Base-by-base conservation (phyloP, 169 alveolate species). In the Plasmodium vivax region DNA sequence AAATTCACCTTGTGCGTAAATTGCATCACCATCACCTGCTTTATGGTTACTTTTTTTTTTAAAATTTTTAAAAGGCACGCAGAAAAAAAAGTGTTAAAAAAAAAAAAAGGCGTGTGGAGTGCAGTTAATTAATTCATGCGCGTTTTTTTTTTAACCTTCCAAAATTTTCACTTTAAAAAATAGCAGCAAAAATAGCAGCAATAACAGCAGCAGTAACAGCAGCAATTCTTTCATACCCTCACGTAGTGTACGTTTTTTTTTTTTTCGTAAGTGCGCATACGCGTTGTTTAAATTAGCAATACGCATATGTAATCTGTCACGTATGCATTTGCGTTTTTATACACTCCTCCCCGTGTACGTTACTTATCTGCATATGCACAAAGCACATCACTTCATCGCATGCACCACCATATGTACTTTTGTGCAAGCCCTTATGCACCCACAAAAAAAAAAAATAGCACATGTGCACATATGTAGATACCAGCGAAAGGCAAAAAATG, bases 401-500 rank as follows among this genome's bases (percentile, higher is more conserved):
- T 68, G 68, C 68, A 43, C 23, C 68, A 43, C 23, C 56, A 77
- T 77, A 80, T 80, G 34, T 14, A 23, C n/a, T 4, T 80, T 43
- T 43, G 19, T 34, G 45, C 91, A 43, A 43, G 73, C 80, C 71
- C n/a, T n/a, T 82, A 32, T 41, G 56, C 77, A 82, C 56, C 34
- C 23, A 56, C 58, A 56, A 27, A 27, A 30, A 30, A 47, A 30
- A 30, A 30, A 79, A 51, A 27, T 82, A 38, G 14, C 16, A 32
- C 23, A 36, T 83, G 23, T 54, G 16, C 38, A 56, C 41, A 54
- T 58, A 58, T 32, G 54, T 41, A 83, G 71, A 54, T 56, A 54
- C 54, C 34, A 62, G 77, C 19, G 81, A 34, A 83, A 83, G 73
- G 41, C 38, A 32, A 83, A 54, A 82, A 56, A 30, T 58, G 71